These are phyloP conservation scores for Stipa capillata DNA, from an alignment of 176 grass and related monocot species.

Conservation along the genomic window DNA sequence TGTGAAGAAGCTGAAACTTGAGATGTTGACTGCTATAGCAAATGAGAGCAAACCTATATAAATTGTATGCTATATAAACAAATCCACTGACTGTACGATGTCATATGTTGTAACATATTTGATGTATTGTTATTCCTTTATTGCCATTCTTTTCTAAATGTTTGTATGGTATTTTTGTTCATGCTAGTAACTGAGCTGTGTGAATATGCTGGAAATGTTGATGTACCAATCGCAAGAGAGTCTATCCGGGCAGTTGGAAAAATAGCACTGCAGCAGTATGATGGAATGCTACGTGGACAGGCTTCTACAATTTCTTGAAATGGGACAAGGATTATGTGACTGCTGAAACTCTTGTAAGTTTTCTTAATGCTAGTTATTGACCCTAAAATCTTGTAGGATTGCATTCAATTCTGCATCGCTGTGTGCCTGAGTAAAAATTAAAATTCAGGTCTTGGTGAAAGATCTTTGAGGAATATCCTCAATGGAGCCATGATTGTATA, in stretches of 20 bases:
- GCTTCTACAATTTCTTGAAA: conserved; percentile 99
- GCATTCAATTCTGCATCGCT: not conserved
- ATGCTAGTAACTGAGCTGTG: conserved; percentile 87
- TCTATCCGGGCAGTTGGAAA: conserved; percentile 98
- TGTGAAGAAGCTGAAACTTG: conserved; percentile 99
- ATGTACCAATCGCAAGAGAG: conserved; percentile 90
- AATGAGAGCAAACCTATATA: conserved; percentile 99
- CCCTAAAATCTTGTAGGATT: not conserved
- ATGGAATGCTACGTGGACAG: conserved; percentile 94
- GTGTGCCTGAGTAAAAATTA: conserved; percentile 17
- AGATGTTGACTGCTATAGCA: conserved; percentile 98
- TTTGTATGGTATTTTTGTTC: not conserved
- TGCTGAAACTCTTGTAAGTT: conserved; percentile 89
- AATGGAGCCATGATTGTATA: conserved; percentile 99
- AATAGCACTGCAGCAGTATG: conserved; percentile 98
- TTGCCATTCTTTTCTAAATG: conserved; percentile 5
- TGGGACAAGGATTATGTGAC: conserved; percentile 99
- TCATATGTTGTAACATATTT: not conserved
- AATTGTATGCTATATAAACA: conserved; percentile 58
- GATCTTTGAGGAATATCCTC: conserved; percentile 97
- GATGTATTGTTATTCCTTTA: conserved; percentile 14
- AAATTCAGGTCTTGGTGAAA: conserved; percentile 85
- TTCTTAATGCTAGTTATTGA: conserved; percentile 4
- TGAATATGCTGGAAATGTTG: conserved; percentile 99
- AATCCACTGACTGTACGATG: not conserved